phyloP scores from a whole-genome alignment of 1,284 basidiomycete genomes.

The Fomes fomentarius region DNA sequence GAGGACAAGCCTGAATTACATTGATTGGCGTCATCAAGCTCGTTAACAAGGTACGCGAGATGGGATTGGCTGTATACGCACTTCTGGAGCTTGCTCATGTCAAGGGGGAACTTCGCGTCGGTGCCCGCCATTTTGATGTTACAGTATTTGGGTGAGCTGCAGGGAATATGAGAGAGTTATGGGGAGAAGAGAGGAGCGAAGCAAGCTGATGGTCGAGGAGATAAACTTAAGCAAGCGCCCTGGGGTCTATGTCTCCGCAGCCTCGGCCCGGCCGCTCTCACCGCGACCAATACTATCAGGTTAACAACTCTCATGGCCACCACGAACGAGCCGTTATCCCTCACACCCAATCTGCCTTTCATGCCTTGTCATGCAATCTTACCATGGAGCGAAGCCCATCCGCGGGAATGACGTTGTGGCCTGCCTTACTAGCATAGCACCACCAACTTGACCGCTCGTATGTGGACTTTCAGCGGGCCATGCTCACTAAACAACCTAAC shows the following conservation, averaged over 20 bases:
- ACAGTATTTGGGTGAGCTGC: neutral
- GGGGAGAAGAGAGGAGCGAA: neutral
- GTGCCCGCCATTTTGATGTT: constrained; percentile 45
- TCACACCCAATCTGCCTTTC: neutral
- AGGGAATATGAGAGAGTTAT: neutral
- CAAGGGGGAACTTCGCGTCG: constrained; percentile 66
- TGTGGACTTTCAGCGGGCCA: no score
- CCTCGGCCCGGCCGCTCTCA: neutral
- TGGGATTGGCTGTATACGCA: constrained; percentile 31
- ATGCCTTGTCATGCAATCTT: no score
- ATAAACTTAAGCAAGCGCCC: constrained; percentile 17
- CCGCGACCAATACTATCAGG: neutral
- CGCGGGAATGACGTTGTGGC: no score
- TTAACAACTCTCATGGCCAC: neutral
- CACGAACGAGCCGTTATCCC: neutral
- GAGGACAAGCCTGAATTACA: constrained; percentile 57
- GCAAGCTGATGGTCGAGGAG: constrained; percentile 18
- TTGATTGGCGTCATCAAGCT: constrained; percentile 3
- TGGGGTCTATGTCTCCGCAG: neutral
- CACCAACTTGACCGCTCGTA: no score
- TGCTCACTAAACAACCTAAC: no score
- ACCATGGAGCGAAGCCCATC: no score
- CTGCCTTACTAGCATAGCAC: no score
- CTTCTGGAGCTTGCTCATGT: constrained; percentile 77
- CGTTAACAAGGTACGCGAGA: neutral